A percentile compares a stretch with the other conserved stretches of the same genome.
Conservation (phyloP, 2,329 filamentous ascomycete genomes). For the Beauveria varroae region DNA sequence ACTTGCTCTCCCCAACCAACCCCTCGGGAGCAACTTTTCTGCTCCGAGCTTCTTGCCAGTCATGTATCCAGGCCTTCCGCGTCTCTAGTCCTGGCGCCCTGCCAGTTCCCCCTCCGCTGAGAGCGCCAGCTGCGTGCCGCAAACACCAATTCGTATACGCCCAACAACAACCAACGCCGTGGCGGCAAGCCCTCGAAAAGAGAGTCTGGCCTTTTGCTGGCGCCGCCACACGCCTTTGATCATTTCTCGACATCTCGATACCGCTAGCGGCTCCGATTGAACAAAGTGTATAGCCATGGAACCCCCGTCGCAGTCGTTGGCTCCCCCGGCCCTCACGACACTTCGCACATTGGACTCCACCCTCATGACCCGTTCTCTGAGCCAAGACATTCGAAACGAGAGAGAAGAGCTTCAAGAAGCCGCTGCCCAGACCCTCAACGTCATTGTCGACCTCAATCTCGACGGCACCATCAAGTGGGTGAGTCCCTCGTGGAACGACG, state of each 20-base stretch:
- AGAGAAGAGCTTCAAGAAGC: constrained; percentile 90
- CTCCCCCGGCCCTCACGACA: constrained; percentile 45
- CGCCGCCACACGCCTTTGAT: background rate
- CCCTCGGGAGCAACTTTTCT: background rate
- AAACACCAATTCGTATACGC: constrained; percentile 4
- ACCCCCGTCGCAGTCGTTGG: constrained; percentile 30
- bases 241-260: background rate
- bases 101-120: constrained; percentile 24
- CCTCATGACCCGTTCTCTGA: constrained; percentile 61
- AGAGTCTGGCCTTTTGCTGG: background rate
- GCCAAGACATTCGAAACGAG: constrained; percentile 86
- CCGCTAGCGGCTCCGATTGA: constrained; percentile 3
- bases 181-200: background rate
- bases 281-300: constrained; percentile 34
- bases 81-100: constrained; percentile 41
- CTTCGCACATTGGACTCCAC: constrained; percentile 42
- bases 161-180: background rate
- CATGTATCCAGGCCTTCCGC: constrained; percentile 38
- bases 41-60: constrained; percentile 21
- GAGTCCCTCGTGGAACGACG: constrained; percentile 90
- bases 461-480: constrained; percentile 92
- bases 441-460: constrained; percentile 88
- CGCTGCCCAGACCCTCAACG: constrained; percentile 91
- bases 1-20: background rate
- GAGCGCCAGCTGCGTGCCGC: constrained; percentile 6